Base-by-base conservation (phyloP, 1,284 basidiomycete species). In the Cerioporus squamosus region DNA sequence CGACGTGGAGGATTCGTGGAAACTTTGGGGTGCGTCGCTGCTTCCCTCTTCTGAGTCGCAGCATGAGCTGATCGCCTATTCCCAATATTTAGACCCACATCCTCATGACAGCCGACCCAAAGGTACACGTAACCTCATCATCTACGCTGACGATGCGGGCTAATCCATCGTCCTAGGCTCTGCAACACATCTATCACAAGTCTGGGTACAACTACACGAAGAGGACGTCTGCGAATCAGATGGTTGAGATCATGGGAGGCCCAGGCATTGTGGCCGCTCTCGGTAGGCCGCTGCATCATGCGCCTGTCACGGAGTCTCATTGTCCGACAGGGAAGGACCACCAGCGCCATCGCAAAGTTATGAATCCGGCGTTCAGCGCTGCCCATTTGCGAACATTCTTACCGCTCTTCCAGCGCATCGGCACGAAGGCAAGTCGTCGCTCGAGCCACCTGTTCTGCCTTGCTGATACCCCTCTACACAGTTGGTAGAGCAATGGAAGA, bases 261-360 rank as follows among this genome's bases (percentile, higher is more conserved):
- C 26, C 26, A 2, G 70, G 65, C 3, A 49, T 70, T 6, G 51
- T 63, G 3, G 60, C 53, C 23, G 56, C 54, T 7, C 33, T 58
- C 23, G 67, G 68, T 66, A 44, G 12, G 63, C 9, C 8, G 12
- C 26, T 9, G 5, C 12, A 5, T 17, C n/a, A 7, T 36, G 60
- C 61, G n/a, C n/a, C 12, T 0, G 24, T 53, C 15, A 9, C 23
- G 17, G 33, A 6, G 23, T 15, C 38, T 38, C 3, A n/a, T 5
- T 36, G 5, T 14, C 5, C 24, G 17, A 2, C 18, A 69, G 71
- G 65, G 3, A 59, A 57, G 22, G 59, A 46, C 12, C 71, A 73
- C 46, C 63, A 57, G 7, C 67, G 71, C 2, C 72, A 74, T n/a
- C 60, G 70, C 24, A 71, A 69, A 55, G 59, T 70, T 46, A 72